A percentile compares a stretch with the other conserved stretches of the same genome.
These are phyloP conservation scores for Halophytophthora batemanensis DNA, from an alignment of 352 stramenopile species.

Conservation along the genomic window DNA sequence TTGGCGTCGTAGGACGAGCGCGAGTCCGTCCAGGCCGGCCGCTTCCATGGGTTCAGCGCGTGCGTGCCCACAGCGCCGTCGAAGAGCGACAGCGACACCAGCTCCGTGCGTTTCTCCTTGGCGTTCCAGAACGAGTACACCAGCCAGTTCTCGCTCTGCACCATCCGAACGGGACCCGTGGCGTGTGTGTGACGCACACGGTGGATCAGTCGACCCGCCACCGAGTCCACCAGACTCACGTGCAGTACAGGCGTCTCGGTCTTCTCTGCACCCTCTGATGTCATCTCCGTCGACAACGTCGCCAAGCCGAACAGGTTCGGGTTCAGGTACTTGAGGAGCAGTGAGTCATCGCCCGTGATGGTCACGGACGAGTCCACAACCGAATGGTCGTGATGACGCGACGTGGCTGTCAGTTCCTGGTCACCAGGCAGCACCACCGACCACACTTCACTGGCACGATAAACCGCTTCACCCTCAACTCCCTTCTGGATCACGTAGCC, in stretches of 20 bases:
- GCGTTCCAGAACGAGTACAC: constrained; percentile 96
- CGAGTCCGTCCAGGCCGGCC: constrained; percentile 82
- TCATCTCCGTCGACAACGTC: constrained; percentile 62
- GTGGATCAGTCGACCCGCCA: constrained; percentile 93
- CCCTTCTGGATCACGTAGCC: constrained; percentile 56
- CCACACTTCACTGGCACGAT: constrained; percentile 58
- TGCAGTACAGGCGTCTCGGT: constrained; percentile 58
- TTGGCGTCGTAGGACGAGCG: constrained; percentile 92
- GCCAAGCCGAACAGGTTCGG: constrained; percentile 93
- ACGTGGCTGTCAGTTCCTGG: constrained; percentile 51
- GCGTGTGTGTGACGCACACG: constrained; percentile 87
- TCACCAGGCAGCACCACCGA: constrained; percentile 64
- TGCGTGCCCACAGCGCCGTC: constrained; percentile 96
- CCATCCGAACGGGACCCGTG: constrained; percentile 56
- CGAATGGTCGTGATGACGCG: constrained; percentile 52
- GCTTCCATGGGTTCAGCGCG: constrained; percentile 93
- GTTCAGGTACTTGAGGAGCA: constrained; percentile 98
- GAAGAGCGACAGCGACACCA: constrained; percentile 89
- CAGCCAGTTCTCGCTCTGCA: constrained; percentile 95
- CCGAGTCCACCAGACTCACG: constrained; percentile 93
- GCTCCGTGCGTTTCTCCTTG: constrained; percentile 80
- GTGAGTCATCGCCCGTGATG: constrained; percentile 92
- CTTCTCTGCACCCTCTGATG: constrained; percentile 29
- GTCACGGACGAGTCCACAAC: constrained; percentile 79
- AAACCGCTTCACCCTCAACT: constrained; percentile 14